These are phyloP conservation scores for Barnettozyma siamensis DNA, from an alignment of 805 yeast species.

Conservation along the genomic window DNA sequence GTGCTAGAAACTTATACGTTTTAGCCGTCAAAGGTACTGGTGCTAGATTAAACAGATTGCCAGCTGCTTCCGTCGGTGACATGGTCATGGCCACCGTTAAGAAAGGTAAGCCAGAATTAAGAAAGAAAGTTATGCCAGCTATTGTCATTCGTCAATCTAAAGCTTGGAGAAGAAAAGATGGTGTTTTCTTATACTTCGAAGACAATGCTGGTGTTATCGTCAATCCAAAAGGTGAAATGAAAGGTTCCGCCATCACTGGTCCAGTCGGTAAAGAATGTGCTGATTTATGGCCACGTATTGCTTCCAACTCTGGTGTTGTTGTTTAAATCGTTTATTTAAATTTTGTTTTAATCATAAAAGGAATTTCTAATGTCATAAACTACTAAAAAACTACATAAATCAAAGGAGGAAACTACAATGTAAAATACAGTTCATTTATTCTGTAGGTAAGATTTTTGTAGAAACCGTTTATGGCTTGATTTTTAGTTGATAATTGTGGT, in stretches of 20 bases:
- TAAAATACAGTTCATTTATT: conserved; percentile 18
- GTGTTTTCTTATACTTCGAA: conserved; percentile 98
- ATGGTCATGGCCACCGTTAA: conserved; percentile 99
- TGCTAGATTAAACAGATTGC: conserved; percentile 99
- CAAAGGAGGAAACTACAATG: conserved; percentile 21
- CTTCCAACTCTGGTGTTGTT: conserved; percentile 99
- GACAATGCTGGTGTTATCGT: conserved; percentile 99
- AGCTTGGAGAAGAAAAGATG: conserved; percentile 99
- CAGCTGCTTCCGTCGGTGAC: conserved; percentile 99
- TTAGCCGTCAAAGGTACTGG: conserved; percentile 98
- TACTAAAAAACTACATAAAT: conserved; percentile 16
- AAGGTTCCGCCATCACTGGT: conserved; percentile 99
- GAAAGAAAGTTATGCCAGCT: conserved; percentile 99
- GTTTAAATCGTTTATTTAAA: conserved; percentile 81
- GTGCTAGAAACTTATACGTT: conserved; percentile 99
- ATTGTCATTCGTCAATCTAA: conserved; percentile 98
- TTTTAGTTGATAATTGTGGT: no score
- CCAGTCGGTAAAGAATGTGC: conserved; percentile 99
- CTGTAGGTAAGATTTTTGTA: not conserved
- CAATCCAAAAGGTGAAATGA: conserved; percentile 99
- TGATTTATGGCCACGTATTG: conserved; percentile 99
- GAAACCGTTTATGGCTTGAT: no score
- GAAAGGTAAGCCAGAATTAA: conserved; percentile 99
- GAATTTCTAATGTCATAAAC: conserved; percentile 24
- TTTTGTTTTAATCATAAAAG: conserved; percentile 13